Conservation (phyloP, 768 basidiomycete species). For the Termitomyces sp. region DNA sequence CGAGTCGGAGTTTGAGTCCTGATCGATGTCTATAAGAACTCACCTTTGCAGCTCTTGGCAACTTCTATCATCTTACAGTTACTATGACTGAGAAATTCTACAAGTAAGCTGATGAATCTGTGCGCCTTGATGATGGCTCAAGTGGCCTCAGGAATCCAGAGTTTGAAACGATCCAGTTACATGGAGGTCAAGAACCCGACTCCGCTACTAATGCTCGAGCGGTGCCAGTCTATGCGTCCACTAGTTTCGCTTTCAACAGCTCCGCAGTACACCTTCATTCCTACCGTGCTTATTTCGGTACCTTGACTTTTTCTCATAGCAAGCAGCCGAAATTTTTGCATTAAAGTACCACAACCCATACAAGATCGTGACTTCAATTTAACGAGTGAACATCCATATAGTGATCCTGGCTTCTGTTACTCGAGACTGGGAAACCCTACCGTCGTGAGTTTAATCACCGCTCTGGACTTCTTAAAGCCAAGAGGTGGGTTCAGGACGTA, state of each 20-base stretch:
- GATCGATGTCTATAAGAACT: no score
- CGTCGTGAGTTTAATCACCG: slow-evolving; percentile 16
- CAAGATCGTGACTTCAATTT: no score
- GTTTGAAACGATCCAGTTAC: slow-evolving; percentile 76
- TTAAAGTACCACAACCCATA: neutral
- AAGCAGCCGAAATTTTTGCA: neutral
- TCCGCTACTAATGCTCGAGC: slow-evolving; percentile 66
- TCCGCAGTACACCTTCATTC: slow-evolving; percentile 23
- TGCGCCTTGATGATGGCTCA: no score
- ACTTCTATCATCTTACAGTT: no score
- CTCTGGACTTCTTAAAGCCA: no score
- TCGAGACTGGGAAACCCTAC: slow-evolving; percentile 68
- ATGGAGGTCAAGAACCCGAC: slow-evolving; percentile 66
- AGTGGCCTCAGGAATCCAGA: slow-evolving; percentile 41
- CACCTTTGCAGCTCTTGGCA: no score
- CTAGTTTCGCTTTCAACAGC: slow-evolving; percentile 37
- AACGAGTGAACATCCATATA: neutral
- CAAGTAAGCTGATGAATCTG: no score
- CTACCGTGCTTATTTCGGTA: slow-evolving; percentile 25
- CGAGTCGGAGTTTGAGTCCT: no score
- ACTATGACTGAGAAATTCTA: no score
- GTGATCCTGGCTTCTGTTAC: slow-evolving; percentile 21
- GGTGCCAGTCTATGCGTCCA: slow-evolving; percentile 69
- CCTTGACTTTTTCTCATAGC: slow-evolving; percentile 32
- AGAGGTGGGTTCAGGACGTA: slow-evolving; percentile 33